phyloP scores from a whole-genome alignment of 2,329 filamentous ascomycete species.

The Fusarium drepaniforme region DNA sequence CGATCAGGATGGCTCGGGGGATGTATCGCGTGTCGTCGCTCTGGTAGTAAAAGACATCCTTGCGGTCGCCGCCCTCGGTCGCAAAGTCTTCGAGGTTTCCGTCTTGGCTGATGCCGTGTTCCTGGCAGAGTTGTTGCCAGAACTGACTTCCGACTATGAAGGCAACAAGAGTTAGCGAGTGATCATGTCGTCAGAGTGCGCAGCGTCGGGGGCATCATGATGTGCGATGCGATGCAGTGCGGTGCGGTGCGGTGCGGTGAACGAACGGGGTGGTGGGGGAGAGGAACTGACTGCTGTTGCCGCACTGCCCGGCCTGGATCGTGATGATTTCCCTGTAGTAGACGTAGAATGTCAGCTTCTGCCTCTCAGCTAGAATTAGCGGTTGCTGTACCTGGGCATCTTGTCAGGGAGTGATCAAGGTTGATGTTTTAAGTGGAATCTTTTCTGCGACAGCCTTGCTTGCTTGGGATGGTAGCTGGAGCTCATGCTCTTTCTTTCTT shows the following conservation, averaged over 20 bases:
- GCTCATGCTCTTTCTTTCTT: constrained; percentile 9
- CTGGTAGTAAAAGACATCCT: constrained; percentile 99
- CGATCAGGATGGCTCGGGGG: constrained; percentile 92
- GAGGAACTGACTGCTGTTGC: constrained; percentile 89
- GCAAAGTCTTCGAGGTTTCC: constrained; percentile 98
- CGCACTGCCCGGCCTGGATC: constrained; percentile 98
- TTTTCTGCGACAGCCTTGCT: constrained; percentile 11
- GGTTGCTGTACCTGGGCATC: constrained; percentile 41
- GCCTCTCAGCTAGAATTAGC: not conserved
- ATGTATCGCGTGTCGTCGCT: constrained; percentile 99
- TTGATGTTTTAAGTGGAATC: constrained; percentile 31
- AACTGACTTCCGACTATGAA: constrained; percentile 90
- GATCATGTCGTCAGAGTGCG: not conserved
- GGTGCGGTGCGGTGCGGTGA: constrained; percentile 5
- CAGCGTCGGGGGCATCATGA: not conserved
- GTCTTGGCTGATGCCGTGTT: constrained; percentile 97
- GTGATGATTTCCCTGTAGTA: constrained; percentile 93
- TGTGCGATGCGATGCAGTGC: not conserved
- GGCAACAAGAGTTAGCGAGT: constrained; percentile 50
- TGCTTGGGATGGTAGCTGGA: not conserved
- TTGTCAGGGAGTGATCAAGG: constrained; percentile 28
- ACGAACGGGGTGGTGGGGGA: constrained; percentile 18
- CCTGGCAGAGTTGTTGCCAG: constrained; percentile 98
- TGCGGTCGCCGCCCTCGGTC: constrained; percentile 96
- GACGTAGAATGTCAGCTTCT: constrained; percentile 7